Evolutionary conservation across 139 green algal genomes (phyloP), one percentile per base, ranked within the genome.

Genomic region (Coelastrella sp.): DNA sequence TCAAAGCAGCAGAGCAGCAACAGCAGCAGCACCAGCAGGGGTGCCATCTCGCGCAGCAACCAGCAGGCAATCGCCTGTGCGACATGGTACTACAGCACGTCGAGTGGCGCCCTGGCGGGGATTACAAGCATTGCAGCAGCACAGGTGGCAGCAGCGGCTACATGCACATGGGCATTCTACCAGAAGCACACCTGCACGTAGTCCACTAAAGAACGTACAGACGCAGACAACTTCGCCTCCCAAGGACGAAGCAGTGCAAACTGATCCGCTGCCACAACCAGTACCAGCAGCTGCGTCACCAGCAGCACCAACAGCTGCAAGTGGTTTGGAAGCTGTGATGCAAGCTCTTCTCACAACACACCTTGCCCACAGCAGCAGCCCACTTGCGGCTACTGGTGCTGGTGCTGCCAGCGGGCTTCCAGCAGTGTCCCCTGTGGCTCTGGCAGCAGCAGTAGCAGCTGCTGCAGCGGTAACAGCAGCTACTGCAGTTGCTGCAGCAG

Each of bases 121-220:
- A 7, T 17, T 86, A 59, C 80, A 86, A 47, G n/a, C 59, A 57
- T 16, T 87, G 64, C 81, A 87, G 64, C 81, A 77, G 81, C 64
- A 87, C 13, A 68, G 81, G 19, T 87, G 81, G 81, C 81, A 87
- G 81, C 61, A 77, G 61, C 81, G 81, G 4, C 64, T 78, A 7
- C 81, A 86, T 47, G 32, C 32, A 47, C 32, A 47, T 47, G 32
- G 32, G 32, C 32, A 0, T 47, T 47, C 32, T 47, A 47, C 19
- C 4, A 77, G 71, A 16, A n/a, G 71, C 14, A 77, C 3, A 4
- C 17, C 19, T 19, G 20, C 71, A 7, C 20, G 17, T 5, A 77
- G 74, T 19, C 22, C 74, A 7, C 13, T 58, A 7, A 80, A 58
- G 22, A 58, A 17, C 20, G 23, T 59, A 3, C 17, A 57, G 5